phyloP scores from a whole-genome alignment of 306 rosid species.

The Corylus americana region DNA sequence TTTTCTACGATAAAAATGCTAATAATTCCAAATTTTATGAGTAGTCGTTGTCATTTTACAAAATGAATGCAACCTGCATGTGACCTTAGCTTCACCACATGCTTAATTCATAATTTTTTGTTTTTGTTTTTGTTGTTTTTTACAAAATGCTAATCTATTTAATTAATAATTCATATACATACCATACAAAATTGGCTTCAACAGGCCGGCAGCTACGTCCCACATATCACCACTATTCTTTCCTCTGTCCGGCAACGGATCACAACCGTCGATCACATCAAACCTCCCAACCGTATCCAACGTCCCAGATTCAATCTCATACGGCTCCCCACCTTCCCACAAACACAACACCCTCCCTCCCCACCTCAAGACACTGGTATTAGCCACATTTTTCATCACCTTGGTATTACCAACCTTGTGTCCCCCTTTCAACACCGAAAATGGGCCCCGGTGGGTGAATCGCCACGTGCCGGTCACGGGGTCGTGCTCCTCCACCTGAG shows the following conservation, averaged over 20 bases:
- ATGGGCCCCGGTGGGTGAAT: constrained; percentile 84
- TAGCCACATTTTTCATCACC: constrained; percentile 98
- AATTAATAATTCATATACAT: neutral
- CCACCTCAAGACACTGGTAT: constrained; percentile 84
- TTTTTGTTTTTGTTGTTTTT: too few species aligned
- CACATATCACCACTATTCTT: constrained; percentile 32
- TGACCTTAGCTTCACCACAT: neutral
- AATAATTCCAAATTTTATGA: too few species aligned
- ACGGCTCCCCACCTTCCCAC: constrained; percentile 98
- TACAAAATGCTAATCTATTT: neutral
- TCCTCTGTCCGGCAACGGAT: constrained; percentile 9
- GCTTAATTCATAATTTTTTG: neutral
- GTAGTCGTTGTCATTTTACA: neutral
- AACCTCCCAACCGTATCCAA: constrained; percentile 66
- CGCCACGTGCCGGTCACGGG: constrained; percentile 54
- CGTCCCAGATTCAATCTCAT: constrained; percentile 64
- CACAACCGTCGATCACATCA: constrained; percentile 35
- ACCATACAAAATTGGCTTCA: constrained; percentile 87
- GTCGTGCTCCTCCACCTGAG: constrained; percentile 79
- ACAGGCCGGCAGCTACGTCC: constrained; percentile 61
- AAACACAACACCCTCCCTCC: constrained; percentile 67
- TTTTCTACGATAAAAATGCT: too few species aligned
- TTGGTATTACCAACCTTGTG: constrained; percentile 77
- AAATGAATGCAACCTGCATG: neutral
- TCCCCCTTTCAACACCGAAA: constrained; percentile 88